A percentile compares a stretch with the other conserved stretches of the same genome.
phyloP scores from a whole-genome alignment of 345 rosid species.

The Populus euphratica region DNA sequence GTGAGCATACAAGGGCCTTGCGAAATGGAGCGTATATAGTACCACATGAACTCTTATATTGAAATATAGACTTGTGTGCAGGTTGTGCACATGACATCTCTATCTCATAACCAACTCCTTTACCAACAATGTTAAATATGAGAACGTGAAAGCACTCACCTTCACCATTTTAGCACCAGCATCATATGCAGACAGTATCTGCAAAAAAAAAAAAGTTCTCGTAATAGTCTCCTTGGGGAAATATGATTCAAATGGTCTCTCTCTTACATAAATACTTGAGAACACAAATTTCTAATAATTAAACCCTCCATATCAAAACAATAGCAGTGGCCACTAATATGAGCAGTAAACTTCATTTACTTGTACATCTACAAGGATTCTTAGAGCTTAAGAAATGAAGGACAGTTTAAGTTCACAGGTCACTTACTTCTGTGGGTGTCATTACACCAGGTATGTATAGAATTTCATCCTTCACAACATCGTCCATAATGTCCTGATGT shows the following conservation, averaged over 20 bases:
- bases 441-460: constrained; percentile 57
- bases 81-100: background rate
- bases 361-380: too few species aligned
- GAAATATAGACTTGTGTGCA: background rate
- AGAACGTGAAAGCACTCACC: constrained; percentile 27
- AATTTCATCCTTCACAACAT: constrained; percentile 27
- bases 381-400: background rate
- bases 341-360: background rate
- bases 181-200: constrained; percentile 50
- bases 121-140: background rate
- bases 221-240: background rate
- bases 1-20: background rate
- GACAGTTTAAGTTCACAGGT: background rate
- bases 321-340: background rate
- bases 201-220: constrained; percentile 12
- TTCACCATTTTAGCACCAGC: constrained; percentile 56
- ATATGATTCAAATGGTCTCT: background rate
- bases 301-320: background rate
- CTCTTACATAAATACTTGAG: background rate
- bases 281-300: background rate
- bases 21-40: background rate
- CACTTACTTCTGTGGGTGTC: constrained; percentile 67
- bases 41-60: background rate
- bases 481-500: constrained; percentile 42
- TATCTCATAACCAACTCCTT: background rate